Base-by-base conservation (phyloP, 176 grass and related monocot species). In the Phyllostachys edulis region DNA sequence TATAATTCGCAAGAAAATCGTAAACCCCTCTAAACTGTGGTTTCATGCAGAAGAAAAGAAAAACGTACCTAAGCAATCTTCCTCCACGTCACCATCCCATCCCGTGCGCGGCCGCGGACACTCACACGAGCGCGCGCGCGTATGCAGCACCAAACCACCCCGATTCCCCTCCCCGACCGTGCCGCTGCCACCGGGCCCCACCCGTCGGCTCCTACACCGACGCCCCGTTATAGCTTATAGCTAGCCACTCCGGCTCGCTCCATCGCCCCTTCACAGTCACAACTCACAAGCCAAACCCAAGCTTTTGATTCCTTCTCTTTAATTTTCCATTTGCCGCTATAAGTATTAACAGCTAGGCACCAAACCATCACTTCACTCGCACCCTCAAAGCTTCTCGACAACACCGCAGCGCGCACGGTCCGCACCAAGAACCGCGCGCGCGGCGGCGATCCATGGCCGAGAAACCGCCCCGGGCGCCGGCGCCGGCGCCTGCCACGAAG, bases 291-390 rank as follows among this genome's bases (percentile, higher is more conserved):
- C 32, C 32, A 34, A 34, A 34, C 32, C 32, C 32, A 34, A 34
- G 32, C 32, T 34, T 34, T 34, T 34, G 32, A 34, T 34, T 34
- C 32, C 32, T 34, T 34, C 32, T 34, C 32, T 17, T 40, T 5
- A 9, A 20, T 69, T 52, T 45, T 21, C 4, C 50, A 38, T 69
- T 37, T 26, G 78, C 20, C 63, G 20, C 52, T 88, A 64, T 83
- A 88, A 88, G 86, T 71, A 83, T 45, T 66, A 71, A 45, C 68
- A 85, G 32, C 62, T 41, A 75, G 27, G 21, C 87, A 85, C 82
- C 82, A 85, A 85, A 76, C 69, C 83, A 81, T 81, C 88, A 77
- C 88, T 81, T 85, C 82, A 89, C 88, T 85, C 82, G 9, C 51
- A 57, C 26, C 27, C 46, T 24, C 67, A 61, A 39, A 49, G 23